phyloP scores from a whole-genome alignment of 257 asterid species.

The Paulownia fortunei region DNA sequence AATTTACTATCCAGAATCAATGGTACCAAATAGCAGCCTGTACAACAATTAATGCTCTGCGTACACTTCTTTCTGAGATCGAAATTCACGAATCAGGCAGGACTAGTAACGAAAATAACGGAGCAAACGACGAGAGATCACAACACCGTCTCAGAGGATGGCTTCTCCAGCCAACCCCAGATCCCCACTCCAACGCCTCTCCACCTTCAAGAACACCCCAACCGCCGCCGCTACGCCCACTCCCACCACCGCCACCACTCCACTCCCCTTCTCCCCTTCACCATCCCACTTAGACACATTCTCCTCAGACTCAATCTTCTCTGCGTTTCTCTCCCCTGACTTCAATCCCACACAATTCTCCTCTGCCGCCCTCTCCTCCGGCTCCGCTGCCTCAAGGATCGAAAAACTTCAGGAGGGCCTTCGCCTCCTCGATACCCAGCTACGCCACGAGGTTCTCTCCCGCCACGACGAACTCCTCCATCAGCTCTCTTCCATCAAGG shows the following conservation, averaged over 20 bases:
- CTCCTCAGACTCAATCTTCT: conserved; percentile 84
- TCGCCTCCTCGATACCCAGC: conserved; percentile 78
- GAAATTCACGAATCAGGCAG: background rate
- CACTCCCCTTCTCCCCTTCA: conserved; percentile 36
- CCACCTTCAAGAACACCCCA: conserved; percentile 64
- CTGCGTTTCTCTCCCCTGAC: conserved; percentile 82
- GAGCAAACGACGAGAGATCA: conserved; percentile 20
- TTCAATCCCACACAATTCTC: conserved; percentile 91
- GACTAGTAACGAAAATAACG: background rate
- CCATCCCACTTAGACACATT: conserved; percentile 59
- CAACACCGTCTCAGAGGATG: conserved; percentile 38
- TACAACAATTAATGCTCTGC: background rate
- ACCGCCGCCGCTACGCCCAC: conserved; percentile 33
- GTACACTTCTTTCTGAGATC: background rate
- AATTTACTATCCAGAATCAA: too few relatives aligned
- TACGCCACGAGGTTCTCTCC: conserved; percentile 87
- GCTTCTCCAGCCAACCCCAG: conserved; percentile 66
- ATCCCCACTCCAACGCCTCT: conserved; percentile 83
- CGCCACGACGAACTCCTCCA: conserved; percentile 82
- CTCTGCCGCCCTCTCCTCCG: conserved; percentile 94
- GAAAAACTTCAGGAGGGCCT: conserved; percentile 92
- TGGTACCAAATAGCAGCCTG: too few relatives aligned
- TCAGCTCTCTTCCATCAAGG: conserved; percentile 82
- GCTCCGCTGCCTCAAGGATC: conserved; percentile 93
- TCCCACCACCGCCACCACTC: conserved; percentile 35